Percentiles rank a stretch among this genome's conserved stretches.
phyloP scores from a whole-genome alignment of 768 basidiomycete species.

The Lentinula aciculospora region DNA sequence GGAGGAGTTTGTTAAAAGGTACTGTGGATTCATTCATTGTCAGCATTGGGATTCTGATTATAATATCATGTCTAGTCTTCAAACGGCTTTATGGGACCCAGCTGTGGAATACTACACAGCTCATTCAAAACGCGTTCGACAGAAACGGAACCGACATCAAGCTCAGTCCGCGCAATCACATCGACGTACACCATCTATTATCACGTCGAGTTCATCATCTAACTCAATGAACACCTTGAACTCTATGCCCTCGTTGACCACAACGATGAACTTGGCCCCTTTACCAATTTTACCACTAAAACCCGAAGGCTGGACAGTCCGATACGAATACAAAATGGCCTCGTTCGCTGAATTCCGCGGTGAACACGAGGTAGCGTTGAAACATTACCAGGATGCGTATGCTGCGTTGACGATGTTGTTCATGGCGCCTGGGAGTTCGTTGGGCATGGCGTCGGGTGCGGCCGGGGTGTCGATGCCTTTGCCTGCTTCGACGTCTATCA shows the following conservation, averaged over 20 bases:
- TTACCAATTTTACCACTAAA: no score
- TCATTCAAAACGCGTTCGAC: constrained; percentile 86
- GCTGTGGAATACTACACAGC: constrained; percentile 91
- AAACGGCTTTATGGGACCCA: constrained; percentile 83
- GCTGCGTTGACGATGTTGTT: constrained; percentile 6
- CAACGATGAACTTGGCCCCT: no score
- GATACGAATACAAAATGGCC: constrained; percentile 97
- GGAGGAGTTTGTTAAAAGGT: constrained; percentile 86
- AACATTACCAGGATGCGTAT: constrained; percentile 43
- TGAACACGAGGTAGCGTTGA: constrained; percentile 88
- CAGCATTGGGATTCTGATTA: background rate
- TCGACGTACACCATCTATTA: background rate
- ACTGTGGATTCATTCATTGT: background rate
- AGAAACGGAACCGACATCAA: constrained; percentile 84
- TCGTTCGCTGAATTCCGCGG: constrained; percentile 94
- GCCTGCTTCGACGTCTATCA: background rate
- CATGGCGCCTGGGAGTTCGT: constrained; percentile 40
- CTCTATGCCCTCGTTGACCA: background rate
- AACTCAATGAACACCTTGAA: background rate
- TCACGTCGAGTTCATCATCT: background rate
- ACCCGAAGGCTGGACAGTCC: constrained; percentile 89
- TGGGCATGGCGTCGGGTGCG: constrained; percentile 92
- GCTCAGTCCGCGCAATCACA: constrained; percentile 27
- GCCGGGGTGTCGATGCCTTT: constrained; percentile 84
- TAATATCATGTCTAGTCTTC: constrained; percentile 46